phyloP scores from a whole-genome alignment of 768 basidiomycete species.

The Tulasnella sp. region DNA sequence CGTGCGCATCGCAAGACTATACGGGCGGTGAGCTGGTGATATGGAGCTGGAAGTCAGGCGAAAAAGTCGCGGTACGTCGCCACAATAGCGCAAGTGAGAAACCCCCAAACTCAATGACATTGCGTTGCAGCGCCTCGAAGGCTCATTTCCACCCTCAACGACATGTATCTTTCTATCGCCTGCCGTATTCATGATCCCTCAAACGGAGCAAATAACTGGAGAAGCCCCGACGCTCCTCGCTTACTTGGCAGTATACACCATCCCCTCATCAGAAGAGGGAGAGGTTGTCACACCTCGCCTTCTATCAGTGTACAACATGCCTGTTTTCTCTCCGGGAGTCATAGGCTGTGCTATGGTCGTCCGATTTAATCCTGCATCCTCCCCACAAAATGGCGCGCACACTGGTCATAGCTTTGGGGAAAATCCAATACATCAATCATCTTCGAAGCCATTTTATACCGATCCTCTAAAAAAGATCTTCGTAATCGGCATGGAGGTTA shows the following conservation, averaged over 20 bases:
- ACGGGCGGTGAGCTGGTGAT: not conserved
- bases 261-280: not conserved
- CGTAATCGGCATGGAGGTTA: not conserved
- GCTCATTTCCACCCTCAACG: not conserved
- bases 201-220: not conserved
- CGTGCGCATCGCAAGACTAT: not conserved
- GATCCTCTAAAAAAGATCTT: constrained; percentile 5
- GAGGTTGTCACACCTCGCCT: not conserved
- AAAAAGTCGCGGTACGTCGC: not conserved
- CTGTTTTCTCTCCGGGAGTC: not conserved
- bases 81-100: too few relatives aligned
- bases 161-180: not conserved
- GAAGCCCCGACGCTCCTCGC: not conserved
- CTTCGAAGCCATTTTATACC: not conserved
- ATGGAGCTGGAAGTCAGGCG: constrained; percentile 1
- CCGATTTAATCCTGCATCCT: not conserved
- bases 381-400: not conserved
- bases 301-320: not conserved
- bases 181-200: not conserved
- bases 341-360: not conserved
- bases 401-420: too few relatives aligned
- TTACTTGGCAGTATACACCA: not conserved
- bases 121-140: not conserved
- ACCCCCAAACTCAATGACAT: too few relatives aligned
- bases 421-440: not conserved